Evolutionary conservation across 1,139 yeast genomes (phyloP), one percentile per base, ranked within the genome.

Genomic region (Protomyces inundatus): DNA sequence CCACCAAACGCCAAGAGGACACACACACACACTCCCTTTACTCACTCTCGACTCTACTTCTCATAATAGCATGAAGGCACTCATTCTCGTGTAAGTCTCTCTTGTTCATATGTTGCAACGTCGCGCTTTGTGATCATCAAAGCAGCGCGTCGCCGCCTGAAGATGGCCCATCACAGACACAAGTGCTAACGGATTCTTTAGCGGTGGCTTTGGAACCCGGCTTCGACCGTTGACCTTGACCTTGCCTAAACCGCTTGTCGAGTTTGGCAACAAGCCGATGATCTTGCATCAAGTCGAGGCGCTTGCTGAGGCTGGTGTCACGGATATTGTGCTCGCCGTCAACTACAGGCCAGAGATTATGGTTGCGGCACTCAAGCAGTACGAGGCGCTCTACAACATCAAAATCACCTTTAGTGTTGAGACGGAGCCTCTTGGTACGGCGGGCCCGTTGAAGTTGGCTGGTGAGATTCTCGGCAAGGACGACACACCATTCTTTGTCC

Each of bases 261-360:
- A 95, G 80, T 93, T 93, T 74, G 98, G 90, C 77, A 93, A 93
- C 88, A 88, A 95, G 81, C 98, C 98, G 74, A 77, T 77, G 80
- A 77, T 77, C 66, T 66, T 90, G 74, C 98, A 95, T 78, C 99
- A 95, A 81, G 90, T 95, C 75, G 98, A 93, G 81, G 97, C 98
- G 64, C 83, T 95, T 71, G 97, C 98, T 68, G 86, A 87, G 69
- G 98, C 98, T 72, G 99, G 99, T 76, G 97, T 93, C 76, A 95
- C 97, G 68, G 99, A 95, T 78, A 91, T 95, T 73, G 98, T 95
- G 61, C 81, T 95, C 73, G 99, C 99, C 68, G 99, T 95, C 73
- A 95, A 93, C 85, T 95, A 95, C 84, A 88, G 97, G 79, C 98
- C 99, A 68, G 98, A 95, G 80, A 96, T 90, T 70, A 95, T 95